Conservation (phyloP, 2,329 filamentous ascomycete genomes). For the Xylaria sp. region DNA sequence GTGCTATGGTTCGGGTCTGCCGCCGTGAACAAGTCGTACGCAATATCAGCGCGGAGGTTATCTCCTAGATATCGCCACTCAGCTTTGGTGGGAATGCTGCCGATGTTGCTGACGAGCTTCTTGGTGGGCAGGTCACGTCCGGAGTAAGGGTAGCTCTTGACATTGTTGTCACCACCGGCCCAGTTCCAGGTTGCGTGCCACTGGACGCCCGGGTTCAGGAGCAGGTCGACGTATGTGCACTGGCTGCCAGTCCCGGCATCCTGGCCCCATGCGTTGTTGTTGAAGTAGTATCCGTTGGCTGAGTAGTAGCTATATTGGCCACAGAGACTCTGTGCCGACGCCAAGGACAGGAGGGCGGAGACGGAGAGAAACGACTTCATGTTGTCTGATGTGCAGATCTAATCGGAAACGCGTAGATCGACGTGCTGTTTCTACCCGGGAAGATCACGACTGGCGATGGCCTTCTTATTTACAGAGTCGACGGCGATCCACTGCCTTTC, state of each 20-base stretch:
- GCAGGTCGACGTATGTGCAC: constrained; percentile 34
- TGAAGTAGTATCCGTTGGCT: constrained; percentile 35
- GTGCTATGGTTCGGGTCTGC: constrained; percentile 36
- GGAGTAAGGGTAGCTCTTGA: constrained; percentile 37
- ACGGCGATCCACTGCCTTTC: constrained; percentile 5
- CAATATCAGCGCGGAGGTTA: constrained; percentile 37
- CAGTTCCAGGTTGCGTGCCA: constrained; percentile 37
- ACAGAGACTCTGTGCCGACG: constrained; percentile 35
- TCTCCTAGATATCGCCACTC: constrained; percentile 34
- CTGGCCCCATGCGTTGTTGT: constrained; percentile 38
- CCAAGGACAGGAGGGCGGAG: constrained; percentile 26
- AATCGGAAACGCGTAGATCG: constrained; percentile 3
- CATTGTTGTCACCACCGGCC: constrained; percentile 36
- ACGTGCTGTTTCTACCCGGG: background rate
- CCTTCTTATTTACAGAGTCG: constrained; percentile 12
- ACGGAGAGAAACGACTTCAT: constrained; percentile 34
- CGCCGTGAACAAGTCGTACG: constrained; percentile 38
- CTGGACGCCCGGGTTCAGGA: constrained; percentile 33
- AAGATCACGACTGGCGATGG: background rate
- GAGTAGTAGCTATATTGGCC: constrained; percentile 32
- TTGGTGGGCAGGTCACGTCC: constrained; percentile 29
- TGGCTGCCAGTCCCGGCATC: constrained; percentile 30
- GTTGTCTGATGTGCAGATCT: constrained; percentile 10
- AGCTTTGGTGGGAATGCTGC: constrained; percentile 38
- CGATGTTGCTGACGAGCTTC: constrained; percentile 35